Evolutionary conservation across 2,329 filamentous ascomycete species (phyloP).

Genomic region (Penicillium nordicum): DNA sequence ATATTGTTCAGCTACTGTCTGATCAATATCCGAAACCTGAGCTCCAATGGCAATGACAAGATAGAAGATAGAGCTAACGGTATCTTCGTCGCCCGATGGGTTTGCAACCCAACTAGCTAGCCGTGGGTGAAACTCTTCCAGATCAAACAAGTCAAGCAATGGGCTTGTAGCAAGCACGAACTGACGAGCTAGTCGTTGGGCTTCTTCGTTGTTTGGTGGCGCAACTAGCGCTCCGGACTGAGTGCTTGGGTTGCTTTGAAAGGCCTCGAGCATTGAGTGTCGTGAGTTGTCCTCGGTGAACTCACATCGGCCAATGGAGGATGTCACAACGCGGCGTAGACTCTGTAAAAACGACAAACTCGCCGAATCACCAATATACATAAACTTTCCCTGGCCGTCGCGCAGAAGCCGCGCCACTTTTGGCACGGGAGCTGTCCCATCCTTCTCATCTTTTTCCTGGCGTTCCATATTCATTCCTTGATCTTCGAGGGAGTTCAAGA

Average conservation of each 20-base stretch:
- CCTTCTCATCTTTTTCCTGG: conserved; percentile 30
- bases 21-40: conserved; percentile 41
- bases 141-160: conserved; percentile 49
- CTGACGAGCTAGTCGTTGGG: conserved; percentile 41
- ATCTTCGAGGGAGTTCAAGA: conserved; percentile 34
- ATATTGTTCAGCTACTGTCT: conserved; percentile 46
- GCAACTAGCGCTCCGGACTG: conserved; percentile 28
- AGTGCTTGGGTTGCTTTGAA: conserved; percentile 30
- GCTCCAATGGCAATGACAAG: conserved; percentile 51
- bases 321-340: conserved; percentile 50
- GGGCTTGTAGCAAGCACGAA: conserved; percentile 49
- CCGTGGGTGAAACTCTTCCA: conserved; percentile 42
- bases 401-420: conserved; percentile 47
- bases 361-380: conserved; percentile 54
- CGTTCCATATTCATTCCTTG: conserved; percentile 30
- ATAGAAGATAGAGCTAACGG: conserved; percentile 49
- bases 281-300: conserved; percentile 42
- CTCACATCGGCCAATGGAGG: conserved; percentile 43
- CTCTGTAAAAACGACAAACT: conserved; percentile 53
- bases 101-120: conserved; percentile 40
- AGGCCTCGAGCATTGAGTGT: conserved; percentile 44
- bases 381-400: conserved; percentile 53
- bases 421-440: conserved; percentile 34
- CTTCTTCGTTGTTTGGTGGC: conserved; percentile 38
- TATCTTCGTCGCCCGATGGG: conserved; percentile 38